Evolutionary conservation across 2,329 filamentous ascomycete genomes (phyloP), one percentile per base, ranked within the genome.

Genomic region (Ascochyta rabiei): DNA sequence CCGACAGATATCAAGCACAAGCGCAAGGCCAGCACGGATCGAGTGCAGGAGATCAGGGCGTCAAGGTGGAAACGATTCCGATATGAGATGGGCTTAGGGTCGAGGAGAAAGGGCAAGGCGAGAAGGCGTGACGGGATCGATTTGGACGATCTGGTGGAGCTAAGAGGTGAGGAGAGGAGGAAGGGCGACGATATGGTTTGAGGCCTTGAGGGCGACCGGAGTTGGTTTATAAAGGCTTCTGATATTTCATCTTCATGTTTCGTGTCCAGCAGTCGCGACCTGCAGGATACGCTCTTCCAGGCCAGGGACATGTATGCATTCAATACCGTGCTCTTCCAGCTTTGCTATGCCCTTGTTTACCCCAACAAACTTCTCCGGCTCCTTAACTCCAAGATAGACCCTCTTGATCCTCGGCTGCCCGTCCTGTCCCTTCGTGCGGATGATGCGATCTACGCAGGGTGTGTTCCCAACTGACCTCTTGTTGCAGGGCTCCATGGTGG

Each of bases 311-410:
- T 89, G 85, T 37, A 90, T 77, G 60, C 93, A 90, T 39, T 85
- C 76, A 46, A 99, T 84, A 0, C 91, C 92, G 4, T 86, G 87
- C 40, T 84, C 83, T 64, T 87, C 83, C 51, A 99, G 79, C 71
- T 84, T 87, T 63, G 76, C 79, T 65, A 87, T 86, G 7, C 92
- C 92, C 53, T 87, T 84, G 61, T 96, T 98, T 56, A 89, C 83
- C 6, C 86, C 86, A 16, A 98, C 91, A 76, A 98, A 99, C 28
- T 86, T 96, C 66, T 90, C 89, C 0, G 95, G 95, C 77, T 99
- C 95, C 64, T 87, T 83, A 0, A 96, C 90, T 0, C 95, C 95
- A 24, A 96, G 87, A 64, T 93, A 96, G 4, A 99, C 91, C 41
- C 85, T 89, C 57, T 81, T 83, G 51, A 97, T 89, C 37, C 82